Evolutionary conservation across 2,329 filamentous ascomycete species (phyloP), one percentile per base, ranked within the genome.

Genomic region (Fusarium luffae): DNA sequence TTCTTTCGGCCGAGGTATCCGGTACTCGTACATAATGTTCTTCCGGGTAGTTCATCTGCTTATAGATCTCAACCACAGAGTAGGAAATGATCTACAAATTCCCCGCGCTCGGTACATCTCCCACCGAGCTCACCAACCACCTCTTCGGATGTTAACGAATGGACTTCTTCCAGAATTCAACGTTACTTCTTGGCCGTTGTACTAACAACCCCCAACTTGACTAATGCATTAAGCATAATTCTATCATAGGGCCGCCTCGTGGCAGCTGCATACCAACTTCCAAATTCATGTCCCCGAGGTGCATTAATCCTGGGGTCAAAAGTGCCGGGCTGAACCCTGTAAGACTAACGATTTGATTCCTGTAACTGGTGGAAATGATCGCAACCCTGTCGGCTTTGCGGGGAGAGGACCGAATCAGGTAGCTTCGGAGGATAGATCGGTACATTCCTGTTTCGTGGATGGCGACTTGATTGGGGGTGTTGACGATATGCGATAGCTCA

Each of bases 361-460:
- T 5, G 2, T 63, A 13, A 69, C 18, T 69, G 67, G 67, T 58
- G 67, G 66, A 64, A 71, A 73, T 71, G 51, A 16, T 5, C 4
- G 11, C 8, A 64, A 34, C 56, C 60, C 23, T 51, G 66, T 62
- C 21, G n/a, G 34, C 43, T 28, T 25, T 55, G 30, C 59, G 54
- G 71, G 40, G 49, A 49, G 18, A 12, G 32, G 2, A 23, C 54
- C 60, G 21, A 50, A 71, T 60, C 42, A 60, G 40, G 71, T 51
- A 62, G 55, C 48, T 19, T 41, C 59, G 66, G 71, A 73, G 54
- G 46, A 19, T 47, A 55, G 44, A 55, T 48, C 52, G 52, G 50
- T 40, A 54, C 11, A 21, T 28, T 23, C 51, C 50, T n/a, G 50
- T 56, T 70, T 64, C 19, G 58, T 44, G 63, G 8, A 50, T 51